Evolutionary conservation across 2,329 filamentous ascomycete species (phyloP), one percentile per base, ranked within the genome.

Genomic region (Coniella vitis): DNA sequence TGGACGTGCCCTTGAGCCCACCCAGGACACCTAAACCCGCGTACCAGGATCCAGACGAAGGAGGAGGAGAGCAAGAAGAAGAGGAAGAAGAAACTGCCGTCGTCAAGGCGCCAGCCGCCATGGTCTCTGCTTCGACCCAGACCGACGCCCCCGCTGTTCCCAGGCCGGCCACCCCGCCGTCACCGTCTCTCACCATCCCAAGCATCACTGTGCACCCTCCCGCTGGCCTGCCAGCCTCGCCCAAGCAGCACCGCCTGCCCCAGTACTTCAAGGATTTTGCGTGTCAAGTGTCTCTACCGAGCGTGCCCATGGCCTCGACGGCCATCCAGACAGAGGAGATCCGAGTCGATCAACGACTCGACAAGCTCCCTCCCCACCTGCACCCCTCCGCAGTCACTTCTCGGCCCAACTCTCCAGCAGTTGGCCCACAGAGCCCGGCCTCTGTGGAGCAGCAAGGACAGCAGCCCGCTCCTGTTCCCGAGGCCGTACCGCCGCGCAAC

Each of bases 171-270:
- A 51, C 44, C 3, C 43, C 43, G n/a, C 14, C 56, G 54, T 67
- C 65, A 9, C 66, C 67, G 49, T 68, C 71, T 56, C 66, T 80
- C 51, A 61, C 74, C 4, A 86, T 96, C 53, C 91, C 91, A 0
- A 87, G 84, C 58, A 98, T 98, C 61, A 86, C 88, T 48, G 88
- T 98, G 45, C 87, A 95, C 57, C 93, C 93, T 29, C 91, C 93
- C 0, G 81, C 77, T 3, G 95, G 89, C 48, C 80, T 86, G 41
- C 90, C 91, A n/a, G 74, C 83, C 4, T 90, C 89, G 2, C 89
- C 89, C 2, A 79, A 78, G 41, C 80, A 84, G 56, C 83, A 84
- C 45, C 75, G 83, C 5, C 78, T 95, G 47, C 83, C 95, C 25
- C 90, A 90, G 47, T 83, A 90, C 49, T 81, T 81, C 54, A 96